Evolutionary conservation across 768 basidiomycete species (phyloP), one percentile per base, ranked within the genome.

Genomic region (Suillus bovinus): DNA sequence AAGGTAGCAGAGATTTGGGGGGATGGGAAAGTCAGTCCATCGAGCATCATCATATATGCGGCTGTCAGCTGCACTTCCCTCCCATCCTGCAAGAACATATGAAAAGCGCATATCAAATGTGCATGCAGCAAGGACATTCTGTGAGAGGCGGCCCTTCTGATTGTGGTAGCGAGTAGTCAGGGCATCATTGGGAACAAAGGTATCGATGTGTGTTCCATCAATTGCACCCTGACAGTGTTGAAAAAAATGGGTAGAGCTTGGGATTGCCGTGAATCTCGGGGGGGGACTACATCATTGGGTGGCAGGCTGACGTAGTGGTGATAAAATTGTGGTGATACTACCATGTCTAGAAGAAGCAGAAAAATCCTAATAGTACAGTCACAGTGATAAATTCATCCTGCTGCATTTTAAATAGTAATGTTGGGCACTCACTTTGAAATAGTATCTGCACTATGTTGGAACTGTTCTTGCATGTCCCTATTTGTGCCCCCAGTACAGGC

Each of bases 121-220:
- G 42, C 64, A 71, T 13, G 55, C 66, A 5, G 71, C 69, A 38
- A 73, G 70, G 9, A 67, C 58, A 63, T 71, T 76, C 22, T 71
- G 70, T 34, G 65, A 68, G 4, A 69, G 33, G 8, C 4, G 11
- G 17, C 70, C 71, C 58, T 78, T 77, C 1, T 68, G 57, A 63
- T 74, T 72, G 5, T 67, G 65, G 55, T 67, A 74, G 11, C 67
- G 63, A 20, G 66, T 50, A 42, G 41, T 42, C 36, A 64, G 47
- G 13, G 64, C 62, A 17, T 56, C 44, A 16, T 61, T 58, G 0
- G 66, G 64, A 7, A 74, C 70, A 61, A 61, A 70, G 11, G 63
- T 67, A 66, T 69, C 38, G 38, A 75, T 63, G 29, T 68, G 71
- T 1, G 68, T 70, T 7, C 76, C 73, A 72, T 74, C 70, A 36